phyloP scores from a whole-genome alignment of 371 early-diverging fungal genomes.

The Mortierella sp. region DNA sequence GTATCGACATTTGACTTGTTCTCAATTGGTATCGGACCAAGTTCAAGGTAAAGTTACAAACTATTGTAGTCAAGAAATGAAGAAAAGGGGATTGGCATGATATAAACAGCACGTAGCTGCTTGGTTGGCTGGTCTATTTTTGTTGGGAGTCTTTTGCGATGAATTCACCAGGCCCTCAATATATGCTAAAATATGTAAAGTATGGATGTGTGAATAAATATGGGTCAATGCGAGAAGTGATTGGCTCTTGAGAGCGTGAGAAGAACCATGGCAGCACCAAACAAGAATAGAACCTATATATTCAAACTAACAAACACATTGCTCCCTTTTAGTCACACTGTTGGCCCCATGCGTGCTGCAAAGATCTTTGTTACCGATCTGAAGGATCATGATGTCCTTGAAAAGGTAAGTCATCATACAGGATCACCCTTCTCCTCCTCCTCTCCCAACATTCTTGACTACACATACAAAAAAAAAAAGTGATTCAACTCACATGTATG shows the following conservation, averaged over 20 bases:
- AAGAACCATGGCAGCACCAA: background rate
- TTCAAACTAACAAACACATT: background rate
- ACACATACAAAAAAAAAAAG: slow-evolving; percentile 4
- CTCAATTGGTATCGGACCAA: slow-evolving; percentile 96
- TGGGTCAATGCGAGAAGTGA: slow-evolving; percentile 1
- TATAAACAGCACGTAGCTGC: background rate
- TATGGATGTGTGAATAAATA: slow-evolving; percentile 17
- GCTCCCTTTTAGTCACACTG: slow-evolving; percentile 75
- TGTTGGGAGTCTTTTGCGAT: slow-evolving; percentile 13
- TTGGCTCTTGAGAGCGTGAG: slow-evolving; percentile 18
- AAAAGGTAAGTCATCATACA: slow-evolving; percentile 57
- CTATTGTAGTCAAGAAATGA: background rate
- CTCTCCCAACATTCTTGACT: background rate
- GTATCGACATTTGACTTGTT: slow-evolving; percentile 96
- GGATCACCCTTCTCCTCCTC: background rate
- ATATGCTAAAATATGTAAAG: background rate
- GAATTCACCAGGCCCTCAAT: too few species aligned
- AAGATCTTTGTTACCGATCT: slow-evolving; percentile 93
- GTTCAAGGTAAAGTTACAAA: slow-evolving; percentile 68
- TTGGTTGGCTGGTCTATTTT: slow-evolving; percentile 1
- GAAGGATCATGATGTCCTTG: slow-evolving; percentile 77
- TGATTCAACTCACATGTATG: slow-evolving; percentile 55
- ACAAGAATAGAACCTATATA: background rate
- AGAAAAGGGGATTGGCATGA: background rate
- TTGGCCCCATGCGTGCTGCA: slow-evolving; percentile 97